These are phyloP conservation scores for Glonium stellatum DNA, from an alignment of 495 filamentous ascomycete genomes.

Conservation along the genomic window DNA sequence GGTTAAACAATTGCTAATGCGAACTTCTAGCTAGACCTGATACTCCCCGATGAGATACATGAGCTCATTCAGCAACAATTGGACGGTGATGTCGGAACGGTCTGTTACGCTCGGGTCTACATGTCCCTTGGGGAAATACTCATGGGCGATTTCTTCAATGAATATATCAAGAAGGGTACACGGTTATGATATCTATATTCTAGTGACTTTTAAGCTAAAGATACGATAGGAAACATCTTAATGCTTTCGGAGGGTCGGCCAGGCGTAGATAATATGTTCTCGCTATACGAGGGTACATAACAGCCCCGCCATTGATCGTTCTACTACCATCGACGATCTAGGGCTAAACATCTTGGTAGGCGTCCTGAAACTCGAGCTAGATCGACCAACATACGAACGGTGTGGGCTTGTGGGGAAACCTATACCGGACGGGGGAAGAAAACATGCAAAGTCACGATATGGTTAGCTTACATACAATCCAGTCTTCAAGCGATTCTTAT, in stretches of 20 bases:
- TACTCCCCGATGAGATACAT: constrained; percentile 63
- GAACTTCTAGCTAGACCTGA: constrained; percentile 57
- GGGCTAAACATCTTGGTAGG: constrained; percentile 40
- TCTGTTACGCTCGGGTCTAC: constrained; percentile 60
- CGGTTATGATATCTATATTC: neutral
- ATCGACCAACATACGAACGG: constrained; percentile 78
- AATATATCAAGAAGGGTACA: constrained; percentile 79
- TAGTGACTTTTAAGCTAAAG: constrained; percentile 2
- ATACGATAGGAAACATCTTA: constrained; percentile 62
- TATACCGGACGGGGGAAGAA: constrained; percentile 49
- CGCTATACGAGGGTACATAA: constrained; percentile 64
- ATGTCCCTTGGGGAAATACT: constrained; percentile 68
- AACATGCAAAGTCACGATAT: constrained; percentile 55
- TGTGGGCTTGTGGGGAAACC: constrained; percentile 76
- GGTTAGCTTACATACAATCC: constrained; percentile 40
- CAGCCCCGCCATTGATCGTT: constrained; percentile 4
- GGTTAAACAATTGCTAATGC: constrained; percentile 3
- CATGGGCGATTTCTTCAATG: constrained; percentile 71
- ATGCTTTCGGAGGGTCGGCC: constrained; percentile 85
- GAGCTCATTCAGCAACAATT: constrained; percentile 52
- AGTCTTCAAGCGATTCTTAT: neutral
- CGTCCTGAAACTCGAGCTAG: constrained; percentile 66
- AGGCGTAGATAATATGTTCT: constrained; percentile 74
- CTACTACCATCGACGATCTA: no score
- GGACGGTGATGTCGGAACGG: constrained; percentile 34